Conservation (phyloP, 805 yeast species). For the Suhomyces emberorum region DNA sequence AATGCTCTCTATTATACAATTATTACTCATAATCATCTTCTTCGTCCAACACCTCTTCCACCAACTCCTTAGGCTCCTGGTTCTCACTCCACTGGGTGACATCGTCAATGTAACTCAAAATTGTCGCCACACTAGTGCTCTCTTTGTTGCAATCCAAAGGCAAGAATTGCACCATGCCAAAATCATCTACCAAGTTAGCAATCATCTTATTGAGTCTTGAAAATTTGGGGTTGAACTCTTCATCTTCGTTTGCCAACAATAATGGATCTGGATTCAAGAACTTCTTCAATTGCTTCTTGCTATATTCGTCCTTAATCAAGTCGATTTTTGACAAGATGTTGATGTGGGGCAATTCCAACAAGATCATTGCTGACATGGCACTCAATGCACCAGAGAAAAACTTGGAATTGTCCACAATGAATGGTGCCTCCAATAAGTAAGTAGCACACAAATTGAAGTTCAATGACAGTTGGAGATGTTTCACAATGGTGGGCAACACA, state of each 20-base stretch:
- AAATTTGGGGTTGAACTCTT: slow-evolving; percentile 52
- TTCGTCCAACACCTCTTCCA: slow-evolving; percentile 14
- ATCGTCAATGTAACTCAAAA: slow-evolving; percentile 90
- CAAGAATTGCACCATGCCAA: slow-evolving; percentile 96
- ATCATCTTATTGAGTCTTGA: slow-evolving; percentile 73
- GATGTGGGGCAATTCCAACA: slow-evolving; percentile 91
- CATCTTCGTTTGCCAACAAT: slow-evolving; percentile 46
- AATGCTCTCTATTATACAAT: too few species aligned
- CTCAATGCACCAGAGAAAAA: slow-evolving; percentile 92
- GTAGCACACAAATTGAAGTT: slow-evolving; percentile 91
- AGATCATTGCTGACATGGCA: slow-evolving; percentile 98
- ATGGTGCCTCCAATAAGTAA: slow-evolving; percentile 89
- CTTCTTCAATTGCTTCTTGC: slow-evolving; percentile 73
- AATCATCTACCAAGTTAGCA: slow-evolving; percentile 90
- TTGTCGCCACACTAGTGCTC: slow-evolving; percentile 73
- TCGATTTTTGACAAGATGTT: slow-evolving; percentile 87
- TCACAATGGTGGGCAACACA: slow-evolving; percentile 82
- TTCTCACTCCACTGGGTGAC: slow-evolving; percentile 96
- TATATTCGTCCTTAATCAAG: slow-evolving; percentile 73
- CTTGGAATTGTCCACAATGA: slow-evolving; percentile 84
- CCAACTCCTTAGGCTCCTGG: slow-evolving; percentile 98
- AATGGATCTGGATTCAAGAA: slow-evolving; percentile 91
- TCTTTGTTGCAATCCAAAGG: slow-evolving; percentile 74
- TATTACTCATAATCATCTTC: slow-evolving; percentile 8
- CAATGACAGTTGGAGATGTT: slow-evolving; percentile 74